These are phyloP conservation scores for Colletotrichum neosansevieriae DNA, from an alignment of 2,329 filamentous ascomycete genomes.

Conservation along the genomic window DNA sequence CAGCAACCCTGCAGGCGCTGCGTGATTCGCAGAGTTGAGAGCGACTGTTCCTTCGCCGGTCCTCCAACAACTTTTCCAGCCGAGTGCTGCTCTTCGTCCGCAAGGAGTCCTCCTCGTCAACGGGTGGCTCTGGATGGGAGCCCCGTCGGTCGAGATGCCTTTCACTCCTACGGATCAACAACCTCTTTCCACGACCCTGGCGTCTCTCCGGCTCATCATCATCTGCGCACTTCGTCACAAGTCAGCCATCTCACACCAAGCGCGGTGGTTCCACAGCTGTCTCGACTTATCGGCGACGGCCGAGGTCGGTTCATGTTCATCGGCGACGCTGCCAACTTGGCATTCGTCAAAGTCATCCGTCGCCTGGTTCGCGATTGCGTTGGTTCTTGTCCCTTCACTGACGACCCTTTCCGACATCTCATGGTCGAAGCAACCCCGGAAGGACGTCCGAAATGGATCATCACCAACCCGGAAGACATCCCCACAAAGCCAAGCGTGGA, in stretches of 20 bases:
- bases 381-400: constrained; percentile 48
- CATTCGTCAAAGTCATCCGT: constrained; percentile 51
- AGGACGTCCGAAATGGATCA: constrained; percentile 45
- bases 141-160: constrained; percentile 9
- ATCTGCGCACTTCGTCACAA: constrained; percentile 9
- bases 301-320: constrained; percentile 52
- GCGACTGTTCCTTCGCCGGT: constrained; percentile 42
- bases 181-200: constrained; percentile 9
- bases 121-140: not conserved
- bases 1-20: constrained; percentile 46
- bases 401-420: constrained; percentile 50
- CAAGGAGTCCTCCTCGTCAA: constrained; percentile 9
- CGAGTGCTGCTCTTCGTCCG: not conserved
- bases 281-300: constrained; percentile 49
- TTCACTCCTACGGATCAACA: constrained; percentile 1
- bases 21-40: constrained; percentile 42
- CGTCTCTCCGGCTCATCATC: constrained; percentile 9
- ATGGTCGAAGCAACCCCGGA: constrained; percentile 51
- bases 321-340: constrained; percentile 51
- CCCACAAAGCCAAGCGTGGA: constrained; percentile 42
- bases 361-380: constrained; percentile 48
- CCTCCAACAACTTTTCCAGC: not conserved
- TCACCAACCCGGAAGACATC: constrained; percentile 39
- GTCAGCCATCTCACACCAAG: constrained; percentile 28
- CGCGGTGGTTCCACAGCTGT: constrained; percentile 43